Conservation (phyloP, 352 stramenopile species). For the Globisporangium heterothallicum region DNA sequence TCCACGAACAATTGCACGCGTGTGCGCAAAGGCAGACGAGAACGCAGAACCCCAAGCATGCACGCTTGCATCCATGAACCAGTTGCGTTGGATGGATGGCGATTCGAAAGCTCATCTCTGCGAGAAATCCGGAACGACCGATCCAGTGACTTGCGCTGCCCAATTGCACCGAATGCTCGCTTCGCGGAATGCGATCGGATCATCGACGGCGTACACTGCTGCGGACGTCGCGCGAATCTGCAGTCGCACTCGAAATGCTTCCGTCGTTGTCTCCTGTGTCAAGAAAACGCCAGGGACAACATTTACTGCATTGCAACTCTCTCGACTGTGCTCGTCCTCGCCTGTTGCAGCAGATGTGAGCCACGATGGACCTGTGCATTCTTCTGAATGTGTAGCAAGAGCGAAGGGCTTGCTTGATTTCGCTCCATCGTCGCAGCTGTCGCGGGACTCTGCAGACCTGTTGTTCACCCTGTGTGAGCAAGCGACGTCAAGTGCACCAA, state of each 20-base stretch:
- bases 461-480: constrained; percentile 26
- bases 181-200: neutral
- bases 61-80: constrained; percentile 32
- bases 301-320: constrained; percentile 18
- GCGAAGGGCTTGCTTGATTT: constrained; percentile 11
- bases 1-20: constrained; percentile 15
- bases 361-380: neutral
- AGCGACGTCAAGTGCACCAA: constrained; percentile 24
- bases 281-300: constrained; percentile 14
- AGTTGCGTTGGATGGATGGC: constrained; percentile 46
- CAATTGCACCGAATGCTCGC: constrained; percentile 11
- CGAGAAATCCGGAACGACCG: constrained; percentile 11
- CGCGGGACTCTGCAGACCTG: constrained; percentile 2
- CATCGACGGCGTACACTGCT: neutral
- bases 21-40: constrained; percentile 21
- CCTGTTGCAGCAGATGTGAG: neutral
- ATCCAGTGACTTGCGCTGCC: constrained; percentile 31
- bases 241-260: constrained; percentile 16
- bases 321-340: constrained; percentile 22
- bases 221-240: constrained; percentile 23
- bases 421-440: neutral
- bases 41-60: constrained; percentile 26
- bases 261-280: constrained; percentile 23
- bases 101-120: constrained; percentile 28
- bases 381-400: constrained; percentile 5